Conservation (phyloP, 2,329 filamentous ascomycete species). For the Ophiocordyceps camponoti-floridani region DNA sequence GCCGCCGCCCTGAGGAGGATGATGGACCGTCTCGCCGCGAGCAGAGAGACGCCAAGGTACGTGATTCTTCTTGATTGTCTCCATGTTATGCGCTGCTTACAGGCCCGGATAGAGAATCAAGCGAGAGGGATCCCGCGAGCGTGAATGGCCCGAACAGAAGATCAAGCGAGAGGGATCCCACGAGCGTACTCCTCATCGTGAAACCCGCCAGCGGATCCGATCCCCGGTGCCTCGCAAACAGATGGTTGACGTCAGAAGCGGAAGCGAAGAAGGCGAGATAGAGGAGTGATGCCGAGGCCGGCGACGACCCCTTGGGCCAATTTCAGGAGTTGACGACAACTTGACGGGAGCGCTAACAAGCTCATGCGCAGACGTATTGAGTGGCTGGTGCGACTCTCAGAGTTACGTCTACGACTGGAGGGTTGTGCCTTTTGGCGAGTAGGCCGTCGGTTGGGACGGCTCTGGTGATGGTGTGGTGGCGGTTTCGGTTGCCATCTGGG, state of each 20-base stretch:
- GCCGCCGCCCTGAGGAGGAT: conserved; percentile 65
- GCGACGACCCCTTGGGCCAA: background rate
- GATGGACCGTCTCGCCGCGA: conserved; percentile 47
- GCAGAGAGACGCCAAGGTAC: conserved; percentile 50
- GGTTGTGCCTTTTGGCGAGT: too few relatives aligned
- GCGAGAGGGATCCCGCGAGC: conserved; percentile 41
- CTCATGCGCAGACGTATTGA: too few relatives aligned
- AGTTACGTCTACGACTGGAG: too few relatives aligned
- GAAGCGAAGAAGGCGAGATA: conserved; percentile 95
- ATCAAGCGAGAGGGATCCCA: conserved; percentile 37
- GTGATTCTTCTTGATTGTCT: conserved; percentile 2
- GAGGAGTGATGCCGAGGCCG: conserved; percentile 36
- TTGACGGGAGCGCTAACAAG: background rate
- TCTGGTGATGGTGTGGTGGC: too few relatives aligned
- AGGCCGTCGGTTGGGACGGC: too few relatives aligned
- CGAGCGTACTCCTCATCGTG: conserved; percentile 44
- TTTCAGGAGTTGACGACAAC: too few relatives aligned
- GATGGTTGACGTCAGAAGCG: conserved; percentile 29
- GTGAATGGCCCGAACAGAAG: conserved; percentile 29
- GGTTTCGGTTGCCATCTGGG: too few relatives aligned
- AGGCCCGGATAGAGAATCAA: conserved; percentile 29
- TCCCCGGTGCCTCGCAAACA: conserved; percentile 30
- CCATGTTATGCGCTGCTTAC: background rate
- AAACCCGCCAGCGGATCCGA: conserved; percentile 37
- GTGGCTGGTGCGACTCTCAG: too few relatives aligned